Conservation (phyloP, 2,329 filamentous ascomycete species). For the Allantophomopsis lycopodina region DNA sequence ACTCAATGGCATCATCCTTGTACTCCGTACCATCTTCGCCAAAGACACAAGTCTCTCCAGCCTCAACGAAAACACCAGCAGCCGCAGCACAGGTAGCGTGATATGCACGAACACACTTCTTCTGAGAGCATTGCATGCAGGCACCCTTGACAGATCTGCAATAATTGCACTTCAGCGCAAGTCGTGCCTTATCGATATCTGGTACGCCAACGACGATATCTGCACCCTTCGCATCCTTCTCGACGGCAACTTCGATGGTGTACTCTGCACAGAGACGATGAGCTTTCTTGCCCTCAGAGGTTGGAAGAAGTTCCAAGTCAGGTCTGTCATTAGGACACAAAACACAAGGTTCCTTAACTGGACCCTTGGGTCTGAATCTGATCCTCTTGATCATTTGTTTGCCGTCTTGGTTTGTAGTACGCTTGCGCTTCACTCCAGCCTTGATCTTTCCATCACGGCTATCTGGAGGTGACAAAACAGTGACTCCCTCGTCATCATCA, state of each 20-base stretch:
- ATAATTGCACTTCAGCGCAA: conserved; percentile 88
- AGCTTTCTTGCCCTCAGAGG: conserved; percentile 75
- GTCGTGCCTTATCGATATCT: conserved; percentile 72
- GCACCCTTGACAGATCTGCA: conserved; percentile 91
- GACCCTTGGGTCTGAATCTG: conserved; percentile 54
- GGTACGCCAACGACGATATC: conserved; percentile 68
- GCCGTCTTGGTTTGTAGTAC: conserved; percentile 27
- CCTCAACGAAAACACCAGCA: conserved; percentile 83
- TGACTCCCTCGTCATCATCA: conserved; percentile 32
- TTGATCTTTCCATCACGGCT: conserved; percentile 57
- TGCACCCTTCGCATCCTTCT: conserved; percentile 48
- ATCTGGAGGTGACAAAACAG: conserved; percentile 60
- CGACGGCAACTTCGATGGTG: conserved; percentile 83
- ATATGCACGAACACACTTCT: conserved; percentile 87
- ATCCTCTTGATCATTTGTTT: conserved; percentile 53
- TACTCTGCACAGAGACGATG: conserved; percentile 85
- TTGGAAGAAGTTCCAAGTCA: conserved; percentile 69
- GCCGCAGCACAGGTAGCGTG: conserved; percentile 90
- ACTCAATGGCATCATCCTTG: conserved; percentile 80
- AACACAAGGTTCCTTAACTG: conserved; percentile 68
- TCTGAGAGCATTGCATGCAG: conserved; percentile 91
- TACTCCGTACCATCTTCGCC: conserved; percentile 87
- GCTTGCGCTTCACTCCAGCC: conserved; percentile 57
- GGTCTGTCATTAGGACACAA: conserved; percentile 85
- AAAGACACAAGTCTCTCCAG: conserved; percentile 73